Evolutionary conservation across 2,329 filamentous ascomycete genomes (phyloP), one percentile per base, ranked within the genome.

Genomic region (Lecanosticta acicola): DNA sequence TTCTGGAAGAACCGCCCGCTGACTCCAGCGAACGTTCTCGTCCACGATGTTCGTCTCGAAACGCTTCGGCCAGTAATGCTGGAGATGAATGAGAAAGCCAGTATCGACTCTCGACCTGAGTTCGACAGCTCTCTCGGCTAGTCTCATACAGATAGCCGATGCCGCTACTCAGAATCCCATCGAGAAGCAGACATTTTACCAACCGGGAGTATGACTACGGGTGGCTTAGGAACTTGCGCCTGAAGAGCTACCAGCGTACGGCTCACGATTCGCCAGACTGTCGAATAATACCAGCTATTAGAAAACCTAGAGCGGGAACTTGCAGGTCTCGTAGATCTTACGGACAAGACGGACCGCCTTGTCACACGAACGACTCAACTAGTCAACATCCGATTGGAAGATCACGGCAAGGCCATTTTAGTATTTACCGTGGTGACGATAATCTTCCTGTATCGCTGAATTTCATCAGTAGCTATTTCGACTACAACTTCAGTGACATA

Each of bases 361-460:
- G 66, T 71, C 46, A 70, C 66, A 16, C 62, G 69, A 17, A 71
- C 68, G 1, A 69, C 71, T 38, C 68, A 70, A 45, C 63, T 71
- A 1, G 68, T 71, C 47, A 71, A 71, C 46, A 70, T 72, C 38
- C 63, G 69, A 2, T 61, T 71, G 2, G 69, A 71, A 57, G 69
- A 71, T 43, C 67, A 71, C 41, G 68, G 68, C 3, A 69, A 70
- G 56, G 68, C 68, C 0, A 71, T 71, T 33, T 48, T 71, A 1
- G 65, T 71, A 14, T 71, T 71, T 50, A 71, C 68, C 3, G 66
- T 71, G 26, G 66, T 71, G 24, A 71, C 69, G 0, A 66, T 70
- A 42, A 60, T 71, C 33, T 71, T 71, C 37, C 61, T 72, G n/a
- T n/a, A 8, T 68, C 69, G 1, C 55, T 71, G 4, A 70, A 67